Conservation (phyloP, 192 early-diverging fungal species). For the Cetraspora pellucida region DNA sequence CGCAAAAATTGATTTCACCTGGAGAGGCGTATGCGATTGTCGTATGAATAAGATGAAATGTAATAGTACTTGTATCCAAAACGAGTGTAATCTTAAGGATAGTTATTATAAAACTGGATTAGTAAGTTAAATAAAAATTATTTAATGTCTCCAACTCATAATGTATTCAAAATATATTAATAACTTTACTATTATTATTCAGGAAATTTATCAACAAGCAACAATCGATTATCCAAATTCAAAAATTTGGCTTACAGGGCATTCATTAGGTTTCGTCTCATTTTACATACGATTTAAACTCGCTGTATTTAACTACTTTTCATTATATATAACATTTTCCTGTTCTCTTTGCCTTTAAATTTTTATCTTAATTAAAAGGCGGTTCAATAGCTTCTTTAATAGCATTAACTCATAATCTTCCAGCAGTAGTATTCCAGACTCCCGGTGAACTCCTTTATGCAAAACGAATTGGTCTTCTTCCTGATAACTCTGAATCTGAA, state of each 20-base stretch:
- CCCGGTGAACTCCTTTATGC: slow-evolving; percentile 85
- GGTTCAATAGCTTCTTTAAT: slow-evolving; percentile 71
- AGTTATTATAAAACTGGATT: slow-evolving; percentile 57
- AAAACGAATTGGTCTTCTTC: slow-evolving; percentile 59
- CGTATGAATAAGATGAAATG: slow-evolving; percentile 61
- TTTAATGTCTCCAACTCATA: neutral
- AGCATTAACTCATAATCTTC: slow-evolving; percentile 83
- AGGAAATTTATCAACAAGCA: slow-evolving; percentile 72
- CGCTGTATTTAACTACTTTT: neutral
- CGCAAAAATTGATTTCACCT: slow-evolving; percentile 81
- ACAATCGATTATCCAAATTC: slow-evolving; percentile 65
- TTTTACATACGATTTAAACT: neutral
- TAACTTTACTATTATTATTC: neutral
- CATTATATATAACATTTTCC: neutral
- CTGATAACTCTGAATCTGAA: slow-evolving; percentile 42
- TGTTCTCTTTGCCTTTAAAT: neutral
- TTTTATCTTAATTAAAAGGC: neutral
- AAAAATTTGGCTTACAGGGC: slow-evolving; percentile 80
- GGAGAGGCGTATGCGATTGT: slow-evolving; percentile 89
- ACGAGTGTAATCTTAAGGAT: slow-evolving; percentile 59
- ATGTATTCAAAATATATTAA: neutral
- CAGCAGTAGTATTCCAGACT: slow-evolving; percentile 81
- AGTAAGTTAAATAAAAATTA: slow-evolving; percentile 35
- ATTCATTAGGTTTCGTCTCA: slow-evolving; percentile 66
- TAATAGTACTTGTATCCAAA: slow-evolving; percentile 61